phyloP scores from a whole-genome alignment of 2,329 filamentous ascomycete species.

The Alternaria alternata region DNA sequence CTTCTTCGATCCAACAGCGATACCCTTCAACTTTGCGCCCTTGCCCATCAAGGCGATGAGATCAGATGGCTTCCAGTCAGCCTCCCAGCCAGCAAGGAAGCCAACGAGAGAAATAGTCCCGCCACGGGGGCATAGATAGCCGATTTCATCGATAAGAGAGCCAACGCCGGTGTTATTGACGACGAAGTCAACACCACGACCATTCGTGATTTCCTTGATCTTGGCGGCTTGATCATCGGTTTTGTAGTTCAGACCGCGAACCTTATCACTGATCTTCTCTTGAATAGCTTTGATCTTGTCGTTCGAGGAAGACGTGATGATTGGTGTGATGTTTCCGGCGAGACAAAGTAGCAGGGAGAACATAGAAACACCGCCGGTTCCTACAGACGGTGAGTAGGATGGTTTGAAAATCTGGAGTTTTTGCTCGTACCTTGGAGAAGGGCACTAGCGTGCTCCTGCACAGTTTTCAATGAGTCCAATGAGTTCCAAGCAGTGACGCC shows the following conservation, averaged over 20 bases:
- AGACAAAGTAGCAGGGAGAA: conserved; percentile 39
- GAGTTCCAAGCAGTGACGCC: conserved; percentile 38
- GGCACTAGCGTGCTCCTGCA: conserved; percentile 19
- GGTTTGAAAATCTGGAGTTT: not conserved
- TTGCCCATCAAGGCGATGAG: conserved; percentile 32
- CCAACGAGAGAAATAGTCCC: conserved; percentile 38
- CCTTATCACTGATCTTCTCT: conserved; percentile 18
- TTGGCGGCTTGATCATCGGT: conserved; percentile 63
- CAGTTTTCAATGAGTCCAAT: conserved; percentile 23
- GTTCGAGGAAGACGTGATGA: conserved; percentile 67
- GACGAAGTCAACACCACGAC: conserved; percentile 56
- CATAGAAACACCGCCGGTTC: conserved; percentile 54
- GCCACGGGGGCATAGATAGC: conserved; percentile 18
- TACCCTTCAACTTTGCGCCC: conserved; percentile 48
- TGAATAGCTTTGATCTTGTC: conserved; percentile 62
- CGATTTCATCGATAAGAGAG: conserved; percentile 27
- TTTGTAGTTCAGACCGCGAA: conserved; percentile 66
- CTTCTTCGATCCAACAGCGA: conserved; percentile 66
- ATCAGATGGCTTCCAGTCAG: conserved; percentile 16
- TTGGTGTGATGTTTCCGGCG: conserved; percentile 50
- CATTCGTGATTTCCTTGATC: conserved; percentile 57
- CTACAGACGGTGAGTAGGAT: not conserved
- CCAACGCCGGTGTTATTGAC: conserved; percentile 49
- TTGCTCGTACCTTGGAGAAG: conserved; percentile 19
- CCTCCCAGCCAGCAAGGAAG: conserved; percentile 28